These are phyloP conservation scores for Halophytophthora polymorphica DNA, from an alignment of 352 stramenopile genomes.

Conservation along the genomic window DNA sequence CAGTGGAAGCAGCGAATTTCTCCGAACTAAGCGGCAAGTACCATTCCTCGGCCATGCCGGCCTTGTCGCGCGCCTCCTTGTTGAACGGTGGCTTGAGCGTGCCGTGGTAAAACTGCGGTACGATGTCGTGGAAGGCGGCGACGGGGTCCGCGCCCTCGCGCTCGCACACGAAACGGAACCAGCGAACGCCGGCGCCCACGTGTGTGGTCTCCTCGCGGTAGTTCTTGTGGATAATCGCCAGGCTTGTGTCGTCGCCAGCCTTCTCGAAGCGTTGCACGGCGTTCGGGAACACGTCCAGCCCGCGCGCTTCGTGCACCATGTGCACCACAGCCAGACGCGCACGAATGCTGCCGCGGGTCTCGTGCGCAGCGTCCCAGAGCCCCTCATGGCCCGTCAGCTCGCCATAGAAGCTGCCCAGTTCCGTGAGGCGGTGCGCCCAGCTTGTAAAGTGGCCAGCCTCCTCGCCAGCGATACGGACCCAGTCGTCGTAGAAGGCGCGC, in stretches of 20 bases:
- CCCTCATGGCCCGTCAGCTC: constrained; percentile 42
- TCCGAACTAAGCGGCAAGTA: constrained; percentile 36
- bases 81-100: constrained; percentile 60
- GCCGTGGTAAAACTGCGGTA: constrained; percentile 48
- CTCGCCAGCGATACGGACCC: constrained; percentile 46
- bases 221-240: constrained; percentile 49
- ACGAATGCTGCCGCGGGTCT: constrained; percentile 35
- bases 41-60: constrained; percentile 46
- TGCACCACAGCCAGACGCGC: constrained; percentile 53
- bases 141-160: constrained; percentile 28
- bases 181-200: constrained; percentile 35
- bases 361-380: constrained; percentile 49
- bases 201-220: constrained; percentile 52
- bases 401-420: constrained; percentile 51
- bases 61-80: constrained; percentile 38
- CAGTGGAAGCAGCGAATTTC: constrained; percentile 33
- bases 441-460: constrained; percentile 51
- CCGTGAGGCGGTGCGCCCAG: constrained; percentile 41
- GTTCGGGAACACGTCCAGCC: constrained; percentile 50
- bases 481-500: constrained; percentile 58
- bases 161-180: constrained; percentile 41
- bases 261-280: constrained; percentile 47
- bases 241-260: constrained; percentile 32
- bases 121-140: constrained; percentile 44
- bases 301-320: constrained; percentile 55